A percentile compares a stretch with the other conserved stretches of the same genome.
These are phyloP conservation scores for Aspergillaceae sp. DNA, from an alignment of 2,329 filamentous ascomycete species.

Conservation along the genomic window DNA sequence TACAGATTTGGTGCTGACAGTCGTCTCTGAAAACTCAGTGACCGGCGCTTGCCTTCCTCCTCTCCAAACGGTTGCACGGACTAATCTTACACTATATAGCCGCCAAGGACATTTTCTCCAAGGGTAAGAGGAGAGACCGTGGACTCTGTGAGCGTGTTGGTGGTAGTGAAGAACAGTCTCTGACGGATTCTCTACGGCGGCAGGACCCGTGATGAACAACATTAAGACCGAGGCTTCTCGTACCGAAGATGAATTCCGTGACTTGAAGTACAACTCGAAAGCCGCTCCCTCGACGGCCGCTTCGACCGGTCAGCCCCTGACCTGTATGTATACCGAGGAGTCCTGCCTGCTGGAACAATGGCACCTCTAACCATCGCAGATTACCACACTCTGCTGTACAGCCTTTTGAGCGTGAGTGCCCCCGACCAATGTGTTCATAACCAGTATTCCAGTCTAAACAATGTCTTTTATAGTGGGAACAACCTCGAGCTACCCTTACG, in stretches of 20 bases:
- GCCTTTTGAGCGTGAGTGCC: constrained; percentile 49
- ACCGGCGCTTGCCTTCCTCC: background rate
- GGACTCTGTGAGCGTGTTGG: background rate
- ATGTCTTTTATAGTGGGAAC: constrained; percentile 47
- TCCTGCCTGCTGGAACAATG: background rate
- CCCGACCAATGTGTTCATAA: background rate
- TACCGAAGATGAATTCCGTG: constrained; percentile 50
- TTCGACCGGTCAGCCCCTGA: constrained; percentile 54
- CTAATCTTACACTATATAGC: constrained; percentile 7
- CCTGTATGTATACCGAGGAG: constrained; percentile 39
- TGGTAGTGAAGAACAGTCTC: constrained; percentile 4
- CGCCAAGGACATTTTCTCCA: constrained; percentile 18
- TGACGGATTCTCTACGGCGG: constrained; percentile 6
- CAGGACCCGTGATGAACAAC: constrained; percentile 49
- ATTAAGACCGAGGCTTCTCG: constrained; percentile 49
- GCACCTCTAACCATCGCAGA: constrained; percentile 30
- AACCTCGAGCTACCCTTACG: constrained; percentile 55
- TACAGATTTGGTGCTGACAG: no score
- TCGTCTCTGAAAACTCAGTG: no score
- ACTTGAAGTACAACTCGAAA: constrained; percentile 45
- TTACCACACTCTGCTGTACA: constrained; percentile 61
- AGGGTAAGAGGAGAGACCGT: constrained; percentile 11
- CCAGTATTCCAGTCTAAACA: background rate
- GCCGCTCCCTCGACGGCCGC: constrained; percentile 46
- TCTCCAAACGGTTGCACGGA: constrained; percentile 1